These are phyloP conservation scores for Fraxinus baroniana DNA, from an alignment of 305 asterid genomes.

Conservation along the genomic window DNA sequence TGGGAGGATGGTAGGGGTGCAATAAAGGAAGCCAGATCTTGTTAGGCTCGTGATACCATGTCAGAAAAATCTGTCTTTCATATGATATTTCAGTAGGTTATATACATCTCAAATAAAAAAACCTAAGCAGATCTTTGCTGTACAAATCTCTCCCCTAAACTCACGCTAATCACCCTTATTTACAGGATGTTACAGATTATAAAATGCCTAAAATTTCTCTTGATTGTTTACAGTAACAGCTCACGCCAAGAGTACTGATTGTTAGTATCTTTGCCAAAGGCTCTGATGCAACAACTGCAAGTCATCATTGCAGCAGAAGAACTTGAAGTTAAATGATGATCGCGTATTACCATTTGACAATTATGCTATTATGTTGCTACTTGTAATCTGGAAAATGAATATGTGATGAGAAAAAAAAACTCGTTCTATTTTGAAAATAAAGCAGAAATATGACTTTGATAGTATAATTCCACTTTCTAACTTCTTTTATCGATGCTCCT, in stretches of 20 bases:
- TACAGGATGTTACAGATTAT: too few relatives aligned
- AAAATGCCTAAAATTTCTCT: too few relatives aligned
- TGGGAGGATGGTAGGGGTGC: too few relatives aligned
- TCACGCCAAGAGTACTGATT: slow-evolving; percentile 3
- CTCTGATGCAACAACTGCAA: slow-evolving; percentile 60
- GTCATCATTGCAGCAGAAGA: slow-evolving; percentile 74
- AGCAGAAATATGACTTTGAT: not conserved
- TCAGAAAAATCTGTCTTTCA: too few relatives aligned
- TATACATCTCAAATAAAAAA: too few relatives aligned
- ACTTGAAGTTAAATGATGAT: slow-evolving; percentile 58
- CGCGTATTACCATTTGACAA: not conserved
- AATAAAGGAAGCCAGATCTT: too few relatives aligned
- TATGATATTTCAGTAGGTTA: too few relatives aligned
- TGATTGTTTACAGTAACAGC: too few relatives aligned
- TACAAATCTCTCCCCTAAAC: too few relatives aligned
- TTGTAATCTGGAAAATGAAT: not conserved
- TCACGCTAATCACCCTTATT: too few relatives aligned
- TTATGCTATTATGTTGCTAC: not conserved
- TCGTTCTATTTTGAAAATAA: not conserved
- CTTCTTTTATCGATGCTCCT: not conserved
- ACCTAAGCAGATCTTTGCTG: too few relatives aligned
- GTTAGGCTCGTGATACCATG: too few relatives aligned
- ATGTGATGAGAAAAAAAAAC: not conserved
- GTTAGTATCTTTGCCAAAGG: slow-evolving; percentile 41
- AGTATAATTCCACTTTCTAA: not conserved